These are phyloP conservation scores for Annulohypoxylon moriforme DNA, from an alignment of 495 filamentous ascomycete species.

Conservation along the genomic window DNA sequence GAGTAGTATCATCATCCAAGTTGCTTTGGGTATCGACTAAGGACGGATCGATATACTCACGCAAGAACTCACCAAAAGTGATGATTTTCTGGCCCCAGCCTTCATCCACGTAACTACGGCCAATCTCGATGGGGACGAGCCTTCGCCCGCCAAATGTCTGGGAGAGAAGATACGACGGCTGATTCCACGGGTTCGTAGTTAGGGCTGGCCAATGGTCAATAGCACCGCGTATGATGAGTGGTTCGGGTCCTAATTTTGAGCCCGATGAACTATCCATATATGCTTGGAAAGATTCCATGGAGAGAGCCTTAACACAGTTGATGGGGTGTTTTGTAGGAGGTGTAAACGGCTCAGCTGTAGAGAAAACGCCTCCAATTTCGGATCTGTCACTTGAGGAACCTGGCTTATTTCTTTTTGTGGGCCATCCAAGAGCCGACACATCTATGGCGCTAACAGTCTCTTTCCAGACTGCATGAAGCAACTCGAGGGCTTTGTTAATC, in stretches of 20 bases:
- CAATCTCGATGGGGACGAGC: conserved; percentile 90
- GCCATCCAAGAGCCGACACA: conserved; percentile 13
- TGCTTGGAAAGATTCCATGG: conserved; percentile 72
- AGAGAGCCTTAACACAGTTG: conserved; percentile 50
- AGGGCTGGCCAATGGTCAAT: conserved; percentile 82
- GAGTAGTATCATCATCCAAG: conserved; percentile 7
- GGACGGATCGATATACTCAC: conserved; percentile 60
- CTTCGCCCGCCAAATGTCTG: conserved; percentile 81
- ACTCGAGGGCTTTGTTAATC: conserved; percentile 65
- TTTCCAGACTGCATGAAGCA: conserved; percentile 54
- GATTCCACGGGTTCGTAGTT: conserved; percentile 74
- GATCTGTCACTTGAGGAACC: conserved; percentile 36
- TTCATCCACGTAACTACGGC: conserved; percentile 85
- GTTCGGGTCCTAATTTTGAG: conserved; percentile 55
- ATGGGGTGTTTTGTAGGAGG: conserved; percentile 56
- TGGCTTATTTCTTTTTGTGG: conserved; percentile 44
- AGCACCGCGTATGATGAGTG: conserved; percentile 75
- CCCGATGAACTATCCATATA: conserved; percentile 60
- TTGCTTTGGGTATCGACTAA: conserved; percentile 8
- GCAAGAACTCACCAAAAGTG: conserved; percentile 77
- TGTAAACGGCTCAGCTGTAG: conserved; percentile 53
- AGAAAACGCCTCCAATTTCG: conserved; percentile 51
- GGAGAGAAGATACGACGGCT: conserved; percentile 76
- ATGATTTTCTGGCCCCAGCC: conserved; percentile 89
- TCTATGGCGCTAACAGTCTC: not conserved